These are phyloP conservation scores for Suhomyces vadensis DNA, from an alignment of 805 yeast species.

Conservation along the genomic window DNA sequence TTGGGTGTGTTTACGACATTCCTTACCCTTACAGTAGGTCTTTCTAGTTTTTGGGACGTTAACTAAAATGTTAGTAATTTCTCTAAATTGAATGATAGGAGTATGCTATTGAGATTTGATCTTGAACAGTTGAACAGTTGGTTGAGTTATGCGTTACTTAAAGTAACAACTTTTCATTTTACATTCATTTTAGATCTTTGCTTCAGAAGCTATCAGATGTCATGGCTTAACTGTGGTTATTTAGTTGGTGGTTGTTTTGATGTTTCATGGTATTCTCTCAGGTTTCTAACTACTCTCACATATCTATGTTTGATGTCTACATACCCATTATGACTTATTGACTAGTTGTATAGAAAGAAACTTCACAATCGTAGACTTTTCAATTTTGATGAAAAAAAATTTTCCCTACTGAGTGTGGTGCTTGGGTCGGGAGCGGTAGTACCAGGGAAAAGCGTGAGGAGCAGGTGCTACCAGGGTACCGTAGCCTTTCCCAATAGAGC, in stretches of 20 bases:
- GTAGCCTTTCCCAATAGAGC: background rate
- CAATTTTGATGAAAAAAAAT: constrained; percentile 9
- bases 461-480: background rate
- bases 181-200: no score
- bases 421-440: background rate
- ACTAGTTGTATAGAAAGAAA: constrained; percentile 10
- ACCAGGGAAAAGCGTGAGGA: background rate
- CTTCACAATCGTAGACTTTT: constrained; percentile 4
- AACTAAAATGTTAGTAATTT: constrained; percentile 53
- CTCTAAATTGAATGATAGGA: background rate
- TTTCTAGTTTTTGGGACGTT: constrained; percentile 99
- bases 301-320: constrained; percentile 7
- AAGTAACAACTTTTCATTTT: no score
- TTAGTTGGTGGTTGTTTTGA: no score
- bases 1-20: constrained; percentile 99
- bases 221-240: no score
- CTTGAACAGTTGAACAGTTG: no score
- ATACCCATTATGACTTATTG: constrained; percentile 28
- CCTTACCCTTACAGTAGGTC: constrained; percentile 99
- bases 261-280: background rate
- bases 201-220: background rate
- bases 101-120: no score
- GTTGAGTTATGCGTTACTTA: no score
- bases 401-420: constrained; percentile 5
- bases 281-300: background rate